These are phyloP conservation scores for Nothomitra cinnamomea DNA, from an alignment of 2,329 filamentous ascomycete genomes.

Conservation along the genomic window DNA sequence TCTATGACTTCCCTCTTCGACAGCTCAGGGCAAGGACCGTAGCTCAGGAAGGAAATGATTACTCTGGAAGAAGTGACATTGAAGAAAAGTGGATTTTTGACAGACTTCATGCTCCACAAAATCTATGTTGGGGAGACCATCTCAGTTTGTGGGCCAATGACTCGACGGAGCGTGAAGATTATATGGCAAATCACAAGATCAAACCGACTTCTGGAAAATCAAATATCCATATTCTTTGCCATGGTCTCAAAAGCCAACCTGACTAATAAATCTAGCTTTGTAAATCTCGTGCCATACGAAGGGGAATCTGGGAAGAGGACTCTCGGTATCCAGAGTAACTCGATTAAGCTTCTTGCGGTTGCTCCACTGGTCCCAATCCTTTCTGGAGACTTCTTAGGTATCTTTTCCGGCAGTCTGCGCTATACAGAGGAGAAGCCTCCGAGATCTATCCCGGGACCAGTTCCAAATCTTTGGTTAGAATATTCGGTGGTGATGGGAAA, in stretches of 20 bases:
- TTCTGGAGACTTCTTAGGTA: neutral
- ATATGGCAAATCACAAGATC: slow-evolving; percentile 1
- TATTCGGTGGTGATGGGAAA: neutral
- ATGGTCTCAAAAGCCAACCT: slow-evolving; percentile 6
- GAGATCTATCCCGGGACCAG: neutral
- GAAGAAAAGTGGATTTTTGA: slow-evolving; percentile 9
- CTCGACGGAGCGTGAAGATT: neutral
- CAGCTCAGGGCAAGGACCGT: neutral
- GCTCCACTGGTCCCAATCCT: neutral
- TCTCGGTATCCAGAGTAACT: neutral
- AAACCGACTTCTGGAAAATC: slow-evolving; percentile 6
- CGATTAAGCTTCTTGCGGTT: neutral
- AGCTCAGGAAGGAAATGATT: slow-evolving; percentile 8
- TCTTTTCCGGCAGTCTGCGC: neutral
- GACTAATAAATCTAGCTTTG: slow-evolving; percentile 6
- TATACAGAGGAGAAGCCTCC: neutral
- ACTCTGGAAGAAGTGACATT: slow-evolving; percentile 11
- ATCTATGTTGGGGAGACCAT: slow-evolving; percentile 7
- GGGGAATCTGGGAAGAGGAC: neutral
- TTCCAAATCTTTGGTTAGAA: neutral
- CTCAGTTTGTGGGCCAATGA: neutral
- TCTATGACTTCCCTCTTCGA: neutral
- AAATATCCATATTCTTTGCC: slow-evolving; percentile 5
- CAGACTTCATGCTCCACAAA: slow-evolving; percentile 8
- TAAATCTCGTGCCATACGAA: slow-evolving; percentile 3